phyloP scores from a whole-genome alignment of 768 basidiomycete species.

The Asterophora parasitica region DNA sequence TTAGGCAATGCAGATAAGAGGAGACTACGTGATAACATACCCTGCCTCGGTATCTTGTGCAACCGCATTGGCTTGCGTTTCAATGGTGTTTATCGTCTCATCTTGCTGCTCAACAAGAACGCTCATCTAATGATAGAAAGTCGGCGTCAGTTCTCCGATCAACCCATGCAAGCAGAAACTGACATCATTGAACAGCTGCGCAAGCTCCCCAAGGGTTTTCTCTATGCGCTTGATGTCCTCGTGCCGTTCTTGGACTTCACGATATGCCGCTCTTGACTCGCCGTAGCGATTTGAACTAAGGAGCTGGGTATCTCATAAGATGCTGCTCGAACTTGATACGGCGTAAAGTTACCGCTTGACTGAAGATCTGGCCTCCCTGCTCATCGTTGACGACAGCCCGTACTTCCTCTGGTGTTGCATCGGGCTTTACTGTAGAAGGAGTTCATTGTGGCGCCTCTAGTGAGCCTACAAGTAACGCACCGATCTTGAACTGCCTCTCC shows the following conservation, averaged over 20 bases:
- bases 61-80: conserved; percentile 67
- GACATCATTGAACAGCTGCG: conserved; percentile 94
- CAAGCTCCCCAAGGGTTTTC: conserved; percentile 86
- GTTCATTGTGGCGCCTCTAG: background rate
- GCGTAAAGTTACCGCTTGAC: conserved; percentile 61
- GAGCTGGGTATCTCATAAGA: conserved; percentile 43
- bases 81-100: conserved; percentile 79
- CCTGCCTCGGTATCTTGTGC: conserved; percentile 85
- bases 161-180: conserved; percentile 20
- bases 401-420: conserved; percentile 88
- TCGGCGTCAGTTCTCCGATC: background rate
- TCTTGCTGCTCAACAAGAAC: conserved; percentile 94
- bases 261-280: conserved; percentile 84
- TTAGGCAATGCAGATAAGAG: background rate
- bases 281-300: conserved; percentile 90
- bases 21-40: conserved; percentile 36
- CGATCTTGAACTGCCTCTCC: conserved; percentile 85
- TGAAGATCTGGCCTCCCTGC: conserved; percentile 81
- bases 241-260: conserved; percentile 96
- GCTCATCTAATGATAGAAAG: conserved; percentile 62
- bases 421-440: conserved; percentile 68
- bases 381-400: conserved; percentile 83
- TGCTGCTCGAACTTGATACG: background rate
- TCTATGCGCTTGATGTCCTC: conserved; percentile 96
- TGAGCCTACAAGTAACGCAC: conserved; percentile 30